phyloP scores from a whole-genome alignment of 495 filamentous ascomycete species.

The Penicillium soppii region DNA sequence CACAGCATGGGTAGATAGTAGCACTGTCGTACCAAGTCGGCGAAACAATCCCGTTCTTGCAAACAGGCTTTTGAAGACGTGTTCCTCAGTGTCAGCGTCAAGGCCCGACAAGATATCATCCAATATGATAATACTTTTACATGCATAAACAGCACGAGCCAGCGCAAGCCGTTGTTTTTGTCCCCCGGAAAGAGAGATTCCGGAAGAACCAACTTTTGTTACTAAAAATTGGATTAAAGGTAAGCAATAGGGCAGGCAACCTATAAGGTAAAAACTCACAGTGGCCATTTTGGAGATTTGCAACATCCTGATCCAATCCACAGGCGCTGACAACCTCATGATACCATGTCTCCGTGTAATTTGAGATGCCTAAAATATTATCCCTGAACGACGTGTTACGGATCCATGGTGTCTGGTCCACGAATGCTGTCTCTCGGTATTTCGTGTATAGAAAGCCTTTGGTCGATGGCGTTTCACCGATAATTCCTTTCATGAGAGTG shows the following conservation, averaged over 20 bases:
- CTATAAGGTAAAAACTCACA: too few relatives aligned
- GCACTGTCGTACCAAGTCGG: conserved; percentile 29
- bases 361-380: conserved; percentile 30
- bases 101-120: conserved; percentile 39
- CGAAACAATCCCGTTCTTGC: conserved; percentile 39
- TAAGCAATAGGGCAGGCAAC: too few relatives aligned
- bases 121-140: conserved; percentile 36
- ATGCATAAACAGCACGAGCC: conserved; percentile 42
- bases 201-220: too few relatives aligned
- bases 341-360: conserved; percentile 37
- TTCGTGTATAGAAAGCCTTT: conserved; percentile 12
- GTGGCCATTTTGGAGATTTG: conserved; percentile 30
- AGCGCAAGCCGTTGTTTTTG: too few relatives aligned
- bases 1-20: conserved; percentile 30
- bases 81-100: conserved; percentile 39
- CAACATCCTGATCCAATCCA: conserved; percentile 33
- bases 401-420: conserved; percentile 40
- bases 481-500: conserved; percentile 46
- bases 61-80: conserved; percentile 45
- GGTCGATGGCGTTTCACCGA: conserved; percentile 44
- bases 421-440: conserved; percentile 30
- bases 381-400: conserved; percentile 38
- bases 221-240: too few relatives aligned
- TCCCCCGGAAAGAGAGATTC: too few relatives aligned
- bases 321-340: conserved; percentile 35